A percentile compares a stretch with the other conserved stretches of the same genome.
phyloP scores from a whole-genome alignment of 768 basidiomycete genomes.

The Collybia mongolica region DNA sequence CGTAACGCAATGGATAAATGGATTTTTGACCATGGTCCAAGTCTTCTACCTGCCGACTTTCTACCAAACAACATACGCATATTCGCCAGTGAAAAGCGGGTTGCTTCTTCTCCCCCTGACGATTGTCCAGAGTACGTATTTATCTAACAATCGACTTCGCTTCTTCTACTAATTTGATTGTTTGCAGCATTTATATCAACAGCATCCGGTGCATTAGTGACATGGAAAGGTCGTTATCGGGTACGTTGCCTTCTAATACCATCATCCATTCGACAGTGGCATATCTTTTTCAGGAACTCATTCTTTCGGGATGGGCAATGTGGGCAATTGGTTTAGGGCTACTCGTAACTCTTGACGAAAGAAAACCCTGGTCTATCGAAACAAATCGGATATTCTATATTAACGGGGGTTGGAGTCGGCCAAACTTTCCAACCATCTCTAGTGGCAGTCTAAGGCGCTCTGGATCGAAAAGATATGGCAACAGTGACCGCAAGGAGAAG shows the following conservation, averaged over 20 bases:
- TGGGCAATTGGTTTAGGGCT: slow-evolving; percentile 19
- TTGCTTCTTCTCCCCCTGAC: slow-evolving; percentile 56
- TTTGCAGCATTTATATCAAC: slow-evolving; percentile 12
- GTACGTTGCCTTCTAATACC: slow-evolving; percentile 16
- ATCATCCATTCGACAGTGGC: background rate
- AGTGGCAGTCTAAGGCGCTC: slow-evolving; percentile 18
- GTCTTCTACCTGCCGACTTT: slow-evolving; percentile 57
- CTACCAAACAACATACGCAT: slow-evolving; percentile 57
- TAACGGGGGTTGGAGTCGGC: slow-evolving; percentile 19
- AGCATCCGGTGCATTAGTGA: slow-evolving; percentile 43
- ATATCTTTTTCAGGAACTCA: slow-evolving; percentile 12
- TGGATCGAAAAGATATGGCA: slow-evolving; percentile 22
- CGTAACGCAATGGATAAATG: slow-evolving; percentile 49
- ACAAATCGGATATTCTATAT: slow-evolving; percentile 17
- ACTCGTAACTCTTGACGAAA: slow-evolving; percentile 14
- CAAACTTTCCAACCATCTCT: slow-evolving; percentile 21
- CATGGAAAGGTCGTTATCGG: slow-evolving; percentile 48
- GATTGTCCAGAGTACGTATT: slow-evolving; percentile 42
- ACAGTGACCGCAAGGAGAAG: slow-evolving; percentile 18
- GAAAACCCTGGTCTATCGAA: slow-evolving; percentile 12
- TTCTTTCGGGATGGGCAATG: slow-evolving; percentile 18
- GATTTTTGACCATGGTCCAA: slow-evolving; percentile 45
- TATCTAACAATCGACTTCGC: background rate
- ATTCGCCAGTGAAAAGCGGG: slow-evolving; percentile 52
- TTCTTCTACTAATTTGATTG: background rate